These are phyloP conservation scores for Rugosomyces carneus DNA, from an alignment of 1,284 basidiomycete genomes.

Conservation along the genomic window DNA sequence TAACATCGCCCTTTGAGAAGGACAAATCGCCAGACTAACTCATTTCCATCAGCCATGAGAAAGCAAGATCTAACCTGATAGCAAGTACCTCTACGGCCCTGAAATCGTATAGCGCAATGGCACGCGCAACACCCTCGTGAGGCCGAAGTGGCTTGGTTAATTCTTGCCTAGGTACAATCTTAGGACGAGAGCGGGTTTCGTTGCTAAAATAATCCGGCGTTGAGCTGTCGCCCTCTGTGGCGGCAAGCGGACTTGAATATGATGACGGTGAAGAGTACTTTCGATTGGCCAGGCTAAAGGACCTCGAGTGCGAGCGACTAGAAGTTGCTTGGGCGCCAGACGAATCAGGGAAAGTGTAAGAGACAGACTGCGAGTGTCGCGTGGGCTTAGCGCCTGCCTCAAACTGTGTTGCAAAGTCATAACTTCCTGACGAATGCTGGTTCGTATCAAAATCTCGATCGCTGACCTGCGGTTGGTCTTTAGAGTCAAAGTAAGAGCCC, in stretches of 20 bases:
- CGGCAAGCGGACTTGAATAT: constrained; percentile 1
- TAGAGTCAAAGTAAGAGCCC: constrained; percentile 48
- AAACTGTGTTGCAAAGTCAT: constrained; percentile 29
- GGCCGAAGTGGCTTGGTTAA: constrained; percentile 40
- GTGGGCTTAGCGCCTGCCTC: constrained; percentile 29
- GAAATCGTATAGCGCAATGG: constrained; percentile 78
- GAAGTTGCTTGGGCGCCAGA: constrained; percentile 7
- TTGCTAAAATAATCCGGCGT: constrained; percentile 4
- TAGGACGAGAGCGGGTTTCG: constrained; percentile 20
- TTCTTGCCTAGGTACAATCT: constrained; percentile 43
- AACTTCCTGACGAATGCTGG: constrained; percentile 22
- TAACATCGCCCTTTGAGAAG: constrained; percentile 80
- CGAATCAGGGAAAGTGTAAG: constrained; percentile 9
- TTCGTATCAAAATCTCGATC: constrained; percentile 24
- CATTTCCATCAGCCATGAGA: constrained; percentile 5
- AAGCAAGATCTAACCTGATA: constrained; percentile 1
- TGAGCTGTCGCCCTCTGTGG: not conserved
- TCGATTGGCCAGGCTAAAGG: constrained; percentile 4
- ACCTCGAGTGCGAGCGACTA: constrained; percentile 2
- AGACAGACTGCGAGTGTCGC: constrained; percentile 15
- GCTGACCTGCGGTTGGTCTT: constrained; percentile 19
- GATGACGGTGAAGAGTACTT: not conserved
- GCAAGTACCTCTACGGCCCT: constrained; percentile 56
- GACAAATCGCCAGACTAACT: constrained; percentile 74
- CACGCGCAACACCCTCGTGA: constrained; percentile 61